These are phyloP conservation scores for Phytopythium kandeliae DNA, from an alignment of 352 stramenopile genomes.

Conservation along the genomic window DNA sequence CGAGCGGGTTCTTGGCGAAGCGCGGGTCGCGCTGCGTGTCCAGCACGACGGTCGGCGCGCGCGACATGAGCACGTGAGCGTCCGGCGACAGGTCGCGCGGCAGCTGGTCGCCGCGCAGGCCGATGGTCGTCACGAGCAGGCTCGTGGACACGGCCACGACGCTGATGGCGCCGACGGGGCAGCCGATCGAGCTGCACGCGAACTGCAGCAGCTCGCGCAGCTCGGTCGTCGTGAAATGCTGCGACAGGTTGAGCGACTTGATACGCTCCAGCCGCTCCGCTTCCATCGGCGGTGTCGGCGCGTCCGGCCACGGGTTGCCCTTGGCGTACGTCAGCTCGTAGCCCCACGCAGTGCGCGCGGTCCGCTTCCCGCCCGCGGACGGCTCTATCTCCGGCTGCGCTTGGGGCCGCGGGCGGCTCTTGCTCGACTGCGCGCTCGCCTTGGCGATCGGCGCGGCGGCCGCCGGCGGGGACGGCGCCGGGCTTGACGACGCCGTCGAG, in stretches of 20 bases:
- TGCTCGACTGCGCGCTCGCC: conserved; percentile 1
- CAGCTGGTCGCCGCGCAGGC: conserved; percentile 70
- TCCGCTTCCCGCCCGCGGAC: neutral
- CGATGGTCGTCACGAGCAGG: conserved; percentile 71
- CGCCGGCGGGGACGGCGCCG: neutral
- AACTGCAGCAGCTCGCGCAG: conserved; percentile 72
- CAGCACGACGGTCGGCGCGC: conserved; percentile 64
- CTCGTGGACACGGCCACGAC: conserved; percentile 69
- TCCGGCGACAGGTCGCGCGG: conserved; percentile 73
- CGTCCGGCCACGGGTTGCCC: conserved; percentile 73
- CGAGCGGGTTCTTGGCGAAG: conserved; percentile 73
- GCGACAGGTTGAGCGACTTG: conserved; percentile 64
- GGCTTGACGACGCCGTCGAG: conserved; percentile 3
- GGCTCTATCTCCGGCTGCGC: conserved; percentile 10
- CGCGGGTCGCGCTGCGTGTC: conserved; percentile 70
- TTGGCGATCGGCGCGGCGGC: neutral
- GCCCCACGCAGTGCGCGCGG: conserved; percentile 23
- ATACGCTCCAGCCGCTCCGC: conserved; percentile 50
- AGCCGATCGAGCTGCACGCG: conserved; percentile 60
- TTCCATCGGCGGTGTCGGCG: conserved; percentile 49
- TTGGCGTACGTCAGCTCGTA: conserved; percentile 73
- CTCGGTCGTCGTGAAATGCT: conserved; percentile 68
- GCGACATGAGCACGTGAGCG: conserved; percentile 70
- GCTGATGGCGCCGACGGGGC: conserved; percentile 59
- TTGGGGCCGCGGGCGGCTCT: conserved; percentile 3